Conservation (phyloP, 2,329 filamentous ascomycete species). For the Venturia asperata region DNA sequence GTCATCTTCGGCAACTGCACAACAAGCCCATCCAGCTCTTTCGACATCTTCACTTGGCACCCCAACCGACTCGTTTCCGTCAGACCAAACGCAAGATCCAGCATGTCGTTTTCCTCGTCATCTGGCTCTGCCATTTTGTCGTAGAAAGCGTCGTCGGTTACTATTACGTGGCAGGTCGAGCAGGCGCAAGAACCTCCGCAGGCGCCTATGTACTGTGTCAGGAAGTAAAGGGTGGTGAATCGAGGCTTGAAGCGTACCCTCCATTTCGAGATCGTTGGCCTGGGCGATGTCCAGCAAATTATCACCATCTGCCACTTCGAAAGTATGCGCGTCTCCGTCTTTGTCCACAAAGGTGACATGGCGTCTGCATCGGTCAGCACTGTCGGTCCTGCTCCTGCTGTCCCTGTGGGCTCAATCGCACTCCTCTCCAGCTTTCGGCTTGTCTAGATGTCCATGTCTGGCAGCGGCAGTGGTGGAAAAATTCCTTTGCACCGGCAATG, state of each 20-base stretch:
- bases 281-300: slow-evolving; percentile 95
- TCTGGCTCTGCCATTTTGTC: slow-evolving; percentile 71
- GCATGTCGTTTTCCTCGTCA: slow-evolving; percentile 82
- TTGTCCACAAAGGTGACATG: slow-evolving; percentile 93
- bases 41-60: slow-evolving; percentile 87
- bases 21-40: slow-evolving; percentile 77
- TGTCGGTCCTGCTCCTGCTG: background rate
- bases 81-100: slow-evolving; percentile 82
- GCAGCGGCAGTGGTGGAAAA: slow-evolving; percentile 60
- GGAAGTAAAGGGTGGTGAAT: background rate
- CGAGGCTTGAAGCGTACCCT: slow-evolving; percentile 48
- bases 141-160: slow-evolving; percentile 64
- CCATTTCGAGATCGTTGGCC: slow-evolving; percentile 93
- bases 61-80: slow-evolving; percentile 80
- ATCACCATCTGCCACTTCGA: slow-evolving; percentile 77
- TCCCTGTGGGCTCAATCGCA: slow-evolving; percentile 38
- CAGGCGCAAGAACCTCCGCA: slow-evolving; percentile 92
- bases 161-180: slow-evolving; percentile 87
- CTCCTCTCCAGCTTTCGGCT: slow-evolving; percentile 89
- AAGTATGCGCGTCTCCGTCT: slow-evolving; percentile 65
- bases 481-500: slow-evolving; percentile 31
- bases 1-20: slow-evolving; percentile 90
- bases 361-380: slow-evolving; percentile 47
- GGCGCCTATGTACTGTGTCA: slow-evolving; percentile 49
- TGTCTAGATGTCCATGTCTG: slow-evolving; percentile 70